These are phyloP conservation scores for Erysimum cheiri DNA, from an alignment of 441 rosid genomes.

Conservation along the genomic window DNA sequence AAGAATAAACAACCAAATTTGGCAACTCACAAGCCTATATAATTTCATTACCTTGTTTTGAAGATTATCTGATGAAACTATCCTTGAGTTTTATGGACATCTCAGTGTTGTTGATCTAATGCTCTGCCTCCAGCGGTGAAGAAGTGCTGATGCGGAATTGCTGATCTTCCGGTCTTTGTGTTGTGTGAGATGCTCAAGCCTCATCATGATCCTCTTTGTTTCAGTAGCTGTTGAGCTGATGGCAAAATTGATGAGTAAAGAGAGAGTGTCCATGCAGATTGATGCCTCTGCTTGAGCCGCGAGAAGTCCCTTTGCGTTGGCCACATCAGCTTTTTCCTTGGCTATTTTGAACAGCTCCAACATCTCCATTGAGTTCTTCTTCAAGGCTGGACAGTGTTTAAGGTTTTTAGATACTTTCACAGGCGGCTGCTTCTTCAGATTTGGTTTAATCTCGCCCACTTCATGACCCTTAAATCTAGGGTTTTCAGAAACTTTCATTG, in stretches of 20 bases:
- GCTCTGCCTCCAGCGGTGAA: slow-evolving; percentile 15
- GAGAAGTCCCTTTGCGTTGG: slow-evolving; percentile 26
- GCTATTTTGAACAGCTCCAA: slow-evolving; percentile 31
- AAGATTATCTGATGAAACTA: not conserved
- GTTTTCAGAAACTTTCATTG: too few relatives aligned
- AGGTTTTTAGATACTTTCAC: not conserved
- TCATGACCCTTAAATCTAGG: too few relatives aligned
- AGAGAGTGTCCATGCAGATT: slow-evolving; percentile 23
- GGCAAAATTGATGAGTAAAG: not conserved
- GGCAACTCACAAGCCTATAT: not conserved
- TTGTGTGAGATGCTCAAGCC: slow-evolving; percentile 14
- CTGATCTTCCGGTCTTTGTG: slow-evolving; percentile 32
- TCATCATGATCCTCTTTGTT: slow-evolving; percentile 12
- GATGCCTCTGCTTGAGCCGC: slow-evolving; percentile 11
- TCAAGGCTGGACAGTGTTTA: not conserved
- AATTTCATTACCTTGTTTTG: not conserved
- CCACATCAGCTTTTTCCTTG: slow-evolving; percentile 30
- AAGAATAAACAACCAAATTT: not conserved
- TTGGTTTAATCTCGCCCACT: too few relatives aligned
- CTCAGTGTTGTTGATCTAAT: too few relatives aligned
- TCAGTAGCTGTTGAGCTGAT: slow-evolving; percentile 10
- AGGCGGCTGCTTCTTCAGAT: not conserved
- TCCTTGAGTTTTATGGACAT: not conserved
- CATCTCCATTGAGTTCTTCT: not conserved
- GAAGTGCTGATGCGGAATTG: slow-evolving; percentile 5